phyloP scores from a whole-genome alignment of 1,284 basidiomycete genomes.

The Heterobasidion irregulare region DNA sequence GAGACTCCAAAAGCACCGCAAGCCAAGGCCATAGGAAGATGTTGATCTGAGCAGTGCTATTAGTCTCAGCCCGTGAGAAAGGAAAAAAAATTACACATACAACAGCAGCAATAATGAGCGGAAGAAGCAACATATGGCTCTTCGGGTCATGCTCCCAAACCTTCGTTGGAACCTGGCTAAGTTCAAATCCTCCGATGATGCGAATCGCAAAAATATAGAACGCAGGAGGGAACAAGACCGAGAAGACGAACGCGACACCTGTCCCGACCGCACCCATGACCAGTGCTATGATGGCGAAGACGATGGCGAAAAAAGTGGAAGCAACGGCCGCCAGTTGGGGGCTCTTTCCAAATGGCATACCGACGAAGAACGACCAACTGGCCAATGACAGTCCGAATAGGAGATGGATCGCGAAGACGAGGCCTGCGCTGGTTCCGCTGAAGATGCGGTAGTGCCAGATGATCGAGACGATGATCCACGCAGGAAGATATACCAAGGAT shows the following conservation, averaged over 20 bases:
- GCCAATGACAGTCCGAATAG: constrained; percentile 61
- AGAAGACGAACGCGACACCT: constrained; percentile 48
- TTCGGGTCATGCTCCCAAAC: constrained; percentile 51
- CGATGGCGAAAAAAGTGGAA: constrained; percentile 55
- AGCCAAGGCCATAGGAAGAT: constrained; percentile 66
- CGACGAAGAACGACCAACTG: constrained; percentile 64
- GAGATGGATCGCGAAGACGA: constrained; percentile 59
- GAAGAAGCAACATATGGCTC: constrained; percentile 44
- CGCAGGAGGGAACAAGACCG: constrained; percentile 66
- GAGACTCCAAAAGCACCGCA: constrained; percentile 49
- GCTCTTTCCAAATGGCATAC: constrained; percentile 61
- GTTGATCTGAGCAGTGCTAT: constrained; percentile 36
- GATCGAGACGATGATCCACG: constrained; percentile 57
- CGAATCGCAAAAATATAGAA: constrained; percentile 71
- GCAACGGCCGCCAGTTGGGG: constrained; percentile 67
- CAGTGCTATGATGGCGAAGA: constrained; percentile 64
- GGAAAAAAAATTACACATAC: constrained; percentile 30
- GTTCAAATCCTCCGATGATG: constrained; percentile 61
- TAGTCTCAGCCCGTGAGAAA: background rate
- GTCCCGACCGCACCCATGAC: constrained; percentile 39
- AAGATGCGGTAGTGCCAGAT: constrained; percentile 64
- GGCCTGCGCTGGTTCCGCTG: constrained; percentile 45
- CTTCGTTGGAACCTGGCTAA: constrained; percentile 41
- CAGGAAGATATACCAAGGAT: constrained; percentile 48
- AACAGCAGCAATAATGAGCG: constrained; percentile 53